A percentile compares a stretch with the other conserved stretches of the same genome.
phyloP scores from a whole-genome alignment of 805 yeast species.

The Starmerella sirachaensis region DNA sequence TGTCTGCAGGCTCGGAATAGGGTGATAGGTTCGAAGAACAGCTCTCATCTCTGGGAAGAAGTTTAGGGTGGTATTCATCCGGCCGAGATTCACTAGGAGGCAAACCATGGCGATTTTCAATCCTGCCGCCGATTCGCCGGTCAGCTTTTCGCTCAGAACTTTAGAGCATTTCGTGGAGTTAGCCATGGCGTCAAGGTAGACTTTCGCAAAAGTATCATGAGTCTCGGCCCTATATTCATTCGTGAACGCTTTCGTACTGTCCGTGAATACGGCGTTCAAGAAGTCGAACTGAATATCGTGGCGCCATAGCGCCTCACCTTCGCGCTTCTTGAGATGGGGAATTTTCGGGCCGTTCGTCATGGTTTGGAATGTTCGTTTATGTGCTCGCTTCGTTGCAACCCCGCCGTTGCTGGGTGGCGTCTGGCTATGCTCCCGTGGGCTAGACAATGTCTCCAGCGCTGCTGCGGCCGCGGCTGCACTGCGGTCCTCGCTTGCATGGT shows the following conservation, averaged over 20 bases:
- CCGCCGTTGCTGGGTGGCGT: constrained; percentile 4
- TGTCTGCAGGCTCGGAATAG: constrained; percentile 80
- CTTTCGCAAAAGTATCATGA: constrained; percentile 60
- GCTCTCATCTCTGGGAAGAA: constrained; percentile 92
- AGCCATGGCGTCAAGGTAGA: constrained; percentile 70
- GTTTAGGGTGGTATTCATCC: constrained; percentile 90
- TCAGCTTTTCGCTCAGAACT: constrained; percentile 64
- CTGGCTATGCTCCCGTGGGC: background rate
- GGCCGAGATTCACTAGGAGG: constrained; percentile 76
- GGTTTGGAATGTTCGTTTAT: constrained; percentile 21
- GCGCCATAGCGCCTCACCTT: constrained; percentile 87
- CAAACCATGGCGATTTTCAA: constrained; percentile 70
- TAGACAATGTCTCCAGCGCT: background rate
- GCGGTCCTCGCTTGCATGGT: too few species aligned
- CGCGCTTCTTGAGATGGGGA: constrained; percentile 58
- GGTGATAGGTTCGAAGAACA: constrained; percentile 81
- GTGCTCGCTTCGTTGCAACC: constrained; percentile 12
- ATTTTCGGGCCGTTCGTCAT: constrained; percentile 27
- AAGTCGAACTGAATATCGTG: constrained; percentile 78
- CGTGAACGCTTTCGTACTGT: constrained; percentile 53
- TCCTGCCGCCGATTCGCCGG: constrained; percentile 49
- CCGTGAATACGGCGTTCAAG: constrained; percentile 49
- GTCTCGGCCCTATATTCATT: constrained; percentile 30
- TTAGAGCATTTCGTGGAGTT: constrained; percentile 74
- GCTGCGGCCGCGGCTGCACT: too few species aligned